Percentiles rank a stretch among this genome's conserved stretches.
phyloP scores from a whole-genome alignment of 2,329 filamentous ascomycete genomes.

The Phaeosphaeriaceae sp. region DNA sequence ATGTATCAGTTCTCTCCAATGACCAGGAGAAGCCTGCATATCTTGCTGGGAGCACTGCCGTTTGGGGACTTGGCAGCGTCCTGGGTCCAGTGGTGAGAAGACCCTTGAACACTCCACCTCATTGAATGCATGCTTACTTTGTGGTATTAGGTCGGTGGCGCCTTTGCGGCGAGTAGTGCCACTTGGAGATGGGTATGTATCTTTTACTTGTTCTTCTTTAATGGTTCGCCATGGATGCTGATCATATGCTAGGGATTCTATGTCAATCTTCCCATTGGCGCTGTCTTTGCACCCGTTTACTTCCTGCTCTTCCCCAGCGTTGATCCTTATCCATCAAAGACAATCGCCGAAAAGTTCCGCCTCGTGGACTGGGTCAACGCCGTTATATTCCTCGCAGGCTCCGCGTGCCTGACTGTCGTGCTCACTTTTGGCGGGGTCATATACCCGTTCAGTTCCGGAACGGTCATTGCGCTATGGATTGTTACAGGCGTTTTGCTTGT shows the following conservation, averaged over 20 bases:
- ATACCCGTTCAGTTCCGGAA: slow-evolving; percentile 51
- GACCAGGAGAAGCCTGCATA: neutral
- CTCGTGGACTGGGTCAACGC: slow-evolving; percentile 55
- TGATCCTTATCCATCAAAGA: neutral
- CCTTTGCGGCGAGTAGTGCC: slow-evolving; percentile 4
- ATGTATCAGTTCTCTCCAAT: neutral
- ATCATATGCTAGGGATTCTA: neutral
- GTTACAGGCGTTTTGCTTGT: slow-evolving; percentile 54
- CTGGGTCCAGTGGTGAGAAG: neutral
- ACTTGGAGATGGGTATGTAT: slow-evolving; percentile 37
- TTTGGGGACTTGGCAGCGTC: neutral
- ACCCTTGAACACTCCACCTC: neutral
- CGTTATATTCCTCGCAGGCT: slow-evolving; percentile 51
- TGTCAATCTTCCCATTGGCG: neutral
- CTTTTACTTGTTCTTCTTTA: neutral
- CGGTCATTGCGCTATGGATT: slow-evolving; percentile 51
- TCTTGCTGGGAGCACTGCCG: neutral
- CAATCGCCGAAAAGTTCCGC: slow-evolving; percentile 39
- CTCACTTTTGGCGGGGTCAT: slow-evolving; percentile 54
- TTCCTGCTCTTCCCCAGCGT: neutral
- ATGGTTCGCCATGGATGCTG: neutral
- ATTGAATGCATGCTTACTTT: neutral
- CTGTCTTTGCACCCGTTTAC: neutral
- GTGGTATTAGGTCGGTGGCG: neutral
- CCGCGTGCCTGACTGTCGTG: slow-evolving; percentile 55